Conservation (phyloP, 768 basidiomycete species). For the Auriscalpium microsporum region DNA sequence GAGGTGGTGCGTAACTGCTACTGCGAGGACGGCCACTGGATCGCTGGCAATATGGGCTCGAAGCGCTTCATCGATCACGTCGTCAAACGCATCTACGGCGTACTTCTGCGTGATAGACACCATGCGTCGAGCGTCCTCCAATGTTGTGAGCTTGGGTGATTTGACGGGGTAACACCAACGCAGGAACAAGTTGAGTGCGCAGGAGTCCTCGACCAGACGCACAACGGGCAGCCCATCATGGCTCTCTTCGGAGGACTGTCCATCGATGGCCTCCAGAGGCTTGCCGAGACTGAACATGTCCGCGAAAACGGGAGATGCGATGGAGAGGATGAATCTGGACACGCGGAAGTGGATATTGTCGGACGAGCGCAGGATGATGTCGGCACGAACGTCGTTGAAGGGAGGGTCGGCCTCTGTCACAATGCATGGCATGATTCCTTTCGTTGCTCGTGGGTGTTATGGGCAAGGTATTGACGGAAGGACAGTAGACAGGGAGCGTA, state of each 20-base stretch:
- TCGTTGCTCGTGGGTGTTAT: too few species aligned
- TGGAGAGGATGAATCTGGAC: slow-evolving; percentile 1
- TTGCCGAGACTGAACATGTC: slow-evolving; percentile 13
- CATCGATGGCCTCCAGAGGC: background rate
- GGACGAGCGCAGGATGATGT: slow-evolving; percentile 6
- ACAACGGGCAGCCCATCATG: background rate
- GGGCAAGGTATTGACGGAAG: too few species aligned
- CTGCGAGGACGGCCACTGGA: background rate
- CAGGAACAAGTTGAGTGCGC: background rate
- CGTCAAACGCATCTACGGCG: background rate
- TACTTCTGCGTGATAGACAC: background rate
- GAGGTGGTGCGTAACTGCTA: background rate
- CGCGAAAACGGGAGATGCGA: background rate
- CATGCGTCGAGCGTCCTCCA: background rate
- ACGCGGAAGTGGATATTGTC: slow-evolving; percentile 6
- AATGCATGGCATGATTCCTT: too few species aligned
- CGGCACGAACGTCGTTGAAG: background rate
- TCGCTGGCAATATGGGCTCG: background rate
- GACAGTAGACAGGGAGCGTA: too few species aligned
- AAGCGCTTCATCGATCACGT: background rate
- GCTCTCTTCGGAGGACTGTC: background rate
- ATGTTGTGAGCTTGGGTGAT: background rate
- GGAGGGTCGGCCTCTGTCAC: background rate
- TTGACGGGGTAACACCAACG: background rate
- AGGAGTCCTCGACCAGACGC: background rate